phyloP scores from a whole-genome alignment of 345 rosid genomes.

The Corchorus capsularis region DNA sequence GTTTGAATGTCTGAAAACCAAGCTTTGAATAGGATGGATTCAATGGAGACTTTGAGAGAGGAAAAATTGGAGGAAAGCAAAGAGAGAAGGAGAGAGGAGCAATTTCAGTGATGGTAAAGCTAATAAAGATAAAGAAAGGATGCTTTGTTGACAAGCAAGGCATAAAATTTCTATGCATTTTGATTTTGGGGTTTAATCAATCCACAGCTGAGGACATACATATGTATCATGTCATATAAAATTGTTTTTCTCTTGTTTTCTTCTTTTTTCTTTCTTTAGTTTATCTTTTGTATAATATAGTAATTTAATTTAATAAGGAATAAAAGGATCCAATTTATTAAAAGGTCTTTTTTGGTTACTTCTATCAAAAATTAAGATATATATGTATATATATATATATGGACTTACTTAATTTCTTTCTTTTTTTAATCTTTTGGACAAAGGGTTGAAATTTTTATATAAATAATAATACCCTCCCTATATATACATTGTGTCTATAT shows the following conservation, averaged over 20 bases:
- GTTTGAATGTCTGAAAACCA: slow-evolving; percentile 35
- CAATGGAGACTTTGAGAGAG: slow-evolving; percentile 13
- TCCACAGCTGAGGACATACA: too few relatives aligned
- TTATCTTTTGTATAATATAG: too few relatives aligned
- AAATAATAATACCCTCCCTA: neutral
- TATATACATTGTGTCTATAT: too few relatives aligned
- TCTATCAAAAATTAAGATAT: neutral
- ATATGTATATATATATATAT: too few relatives aligned
- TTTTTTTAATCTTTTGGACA: neutral
- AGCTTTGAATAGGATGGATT: slow-evolving; percentile 27
- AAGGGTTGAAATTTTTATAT: neutral
- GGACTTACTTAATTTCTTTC: neutral
- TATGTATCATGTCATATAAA: too few relatives aligned
- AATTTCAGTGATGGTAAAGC: neutral
- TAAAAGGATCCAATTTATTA: neutral
- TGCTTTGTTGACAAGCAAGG: slow-evolving; percentile 15
- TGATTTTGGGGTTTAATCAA: neutral
- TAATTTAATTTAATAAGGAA: neutral
- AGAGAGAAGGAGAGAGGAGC: neutral
- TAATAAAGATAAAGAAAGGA: slow-evolving; percentile 15
- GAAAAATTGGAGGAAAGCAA: neutral
- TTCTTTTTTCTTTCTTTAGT: too few relatives aligned
- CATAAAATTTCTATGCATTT: slow-evolving; percentile 4
- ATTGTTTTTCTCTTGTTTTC: too few relatives aligned
- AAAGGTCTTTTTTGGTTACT: neutral